Base-by-base conservation (phyloP, 208 protist genomes). In the Naegleria gruberi region DNA sequence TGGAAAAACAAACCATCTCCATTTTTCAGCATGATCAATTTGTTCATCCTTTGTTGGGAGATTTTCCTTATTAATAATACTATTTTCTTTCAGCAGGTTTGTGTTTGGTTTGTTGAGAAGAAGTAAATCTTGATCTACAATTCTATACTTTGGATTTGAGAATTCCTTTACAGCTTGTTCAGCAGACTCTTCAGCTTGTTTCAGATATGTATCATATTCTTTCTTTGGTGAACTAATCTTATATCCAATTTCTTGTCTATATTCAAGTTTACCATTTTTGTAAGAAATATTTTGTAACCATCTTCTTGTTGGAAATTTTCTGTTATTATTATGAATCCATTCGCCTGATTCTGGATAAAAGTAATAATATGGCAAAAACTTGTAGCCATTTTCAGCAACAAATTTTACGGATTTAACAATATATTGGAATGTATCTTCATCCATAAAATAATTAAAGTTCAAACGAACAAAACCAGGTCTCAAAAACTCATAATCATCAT, bases 341-440 rank as follows among this genome's bases (percentile, higher is more conserved):
- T 87, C 74, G 8, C 82, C 82, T 74, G 81, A 57, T 44, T 86
- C 89, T 45, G 93, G 74, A 42, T 93, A 46, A 89, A 94, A 93
- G 8, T 26, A 89, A 92, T 97, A 97, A 23, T 91, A 84, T 55
- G 94, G 93, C 10, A 97, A 89, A 34, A 97, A 90, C 19, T 90
- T 90, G 89, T 90, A 94, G 10, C 94, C 95, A 89, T 96, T 43
- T n/a, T 93, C 51, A 17, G 91, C 91, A 43, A 97, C 93, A 65
- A 93, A 96, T 51, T 73, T 26, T 23, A 97, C 82, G 4, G 95
- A 93, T 15, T 84, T n/a, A 43, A 94, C 15, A 7, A 97, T 51
- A 89, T 92, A 96, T 4, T 91, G 46, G 17, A 96, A 74, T 15
- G 92, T 90, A 37, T 87, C 84, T 10, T 90, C 55, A 8, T 89